These are phyloP conservation scores for Stachybotrys chartarum DNA, from an alignment of 2,329 filamentous ascomycete species.

Conservation along the genomic window DNA sequence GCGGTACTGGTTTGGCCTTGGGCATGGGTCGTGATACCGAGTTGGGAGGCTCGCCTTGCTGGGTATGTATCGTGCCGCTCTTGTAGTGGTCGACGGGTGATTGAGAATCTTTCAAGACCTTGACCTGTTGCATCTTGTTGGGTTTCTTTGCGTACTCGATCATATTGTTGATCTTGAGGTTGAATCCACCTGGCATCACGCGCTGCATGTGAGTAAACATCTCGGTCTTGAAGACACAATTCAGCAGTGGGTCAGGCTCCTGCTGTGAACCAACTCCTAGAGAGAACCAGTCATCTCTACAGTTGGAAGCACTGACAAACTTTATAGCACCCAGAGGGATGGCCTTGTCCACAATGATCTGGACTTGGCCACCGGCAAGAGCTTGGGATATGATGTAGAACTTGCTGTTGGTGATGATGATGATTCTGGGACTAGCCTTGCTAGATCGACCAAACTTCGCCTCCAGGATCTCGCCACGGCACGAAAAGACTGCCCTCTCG, in stretches of 20 bases:
- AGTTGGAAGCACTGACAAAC: slow-evolving; percentile 70
- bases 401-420: slow-evolving; percentile 78
- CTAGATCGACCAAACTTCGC: slow-evolving; percentile 95
- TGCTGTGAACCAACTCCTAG: slow-evolving; percentile 83
- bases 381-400: slow-evolving; percentile 86
- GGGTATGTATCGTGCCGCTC: slow-evolving; percentile 83
- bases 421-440: slow-evolving; percentile 78
- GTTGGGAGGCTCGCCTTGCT: slow-evolving; percentile 72
- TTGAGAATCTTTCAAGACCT: slow-evolving; percentile 81
- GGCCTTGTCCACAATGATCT: slow-evolving; percentile 74
- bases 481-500: slow-evolving; percentile 81
- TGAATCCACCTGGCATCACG: slow-evolving; percentile 72
- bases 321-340: slow-evolving; percentile 85
- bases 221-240: slow-evolving; percentile 93
- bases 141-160: slow-evolving; percentile 99
- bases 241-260: slow-evolving; percentile 88
- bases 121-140: slow-evolving; percentile 81
- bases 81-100: slow-evolving; percentile 82
- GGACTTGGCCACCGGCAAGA: slow-evolving; percentile 72
- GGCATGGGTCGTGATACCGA: slow-evolving; percentile 81
- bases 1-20: slow-evolving; percentile 76
- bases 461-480: slow-evolving; percentile 80
- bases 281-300: slow-evolving; percentile 96
- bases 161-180: slow-evolving; percentile 71
- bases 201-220: slow-evolving; percentile 88